phyloP scores from a whole-genome alignment of 257 asterid genomes.

The Solanum pimpinellifolium region DNA sequence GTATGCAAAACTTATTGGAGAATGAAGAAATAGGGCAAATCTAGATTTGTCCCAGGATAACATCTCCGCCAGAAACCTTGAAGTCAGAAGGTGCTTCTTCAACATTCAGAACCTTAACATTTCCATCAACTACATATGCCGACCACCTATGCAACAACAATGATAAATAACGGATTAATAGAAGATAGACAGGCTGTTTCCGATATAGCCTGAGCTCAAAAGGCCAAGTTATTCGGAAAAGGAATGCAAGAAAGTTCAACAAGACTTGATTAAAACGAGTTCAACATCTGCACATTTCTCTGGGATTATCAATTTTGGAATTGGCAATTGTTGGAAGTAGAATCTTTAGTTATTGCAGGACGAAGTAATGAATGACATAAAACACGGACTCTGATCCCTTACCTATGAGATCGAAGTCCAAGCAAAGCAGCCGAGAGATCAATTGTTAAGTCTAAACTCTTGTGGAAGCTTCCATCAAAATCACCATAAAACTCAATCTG shows the following conservation, averaged over 20 bases:
- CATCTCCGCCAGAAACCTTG: conserved; percentile 83
- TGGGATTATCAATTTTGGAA: background rate
- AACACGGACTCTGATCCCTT: background rate
- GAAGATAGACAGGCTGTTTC: background rate
- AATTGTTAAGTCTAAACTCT: conserved; percentile 58
- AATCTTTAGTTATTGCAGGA: background rate
- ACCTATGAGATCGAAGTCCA: conserved; percentile 89
- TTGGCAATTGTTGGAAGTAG: background rate
- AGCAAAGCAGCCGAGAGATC: conserved; percentile 82
- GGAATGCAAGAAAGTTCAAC: background rate
- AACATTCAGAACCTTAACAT: conserved; percentile 66
- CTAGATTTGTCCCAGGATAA: conserved; percentile 68
- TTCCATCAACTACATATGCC: conserved; percentile 82
- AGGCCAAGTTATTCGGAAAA: background rate
- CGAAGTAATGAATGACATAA: background rate
- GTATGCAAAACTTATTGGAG: background rate
- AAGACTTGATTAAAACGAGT: background rate
- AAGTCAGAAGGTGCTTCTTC: conserved; percentile 81
- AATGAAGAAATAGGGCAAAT: background rate
- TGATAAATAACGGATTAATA: background rate
- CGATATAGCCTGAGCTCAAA: background rate
- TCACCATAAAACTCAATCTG: conserved; percentile 97
- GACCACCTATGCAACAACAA: conserved; percentile 59
- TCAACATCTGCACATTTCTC: background rate
- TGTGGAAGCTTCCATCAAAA: conserved; percentile 93